phyloP scores from a whole-genome alignment of 495 filamentous ascomycete species.

The Podospora pseudocomata region DNA sequence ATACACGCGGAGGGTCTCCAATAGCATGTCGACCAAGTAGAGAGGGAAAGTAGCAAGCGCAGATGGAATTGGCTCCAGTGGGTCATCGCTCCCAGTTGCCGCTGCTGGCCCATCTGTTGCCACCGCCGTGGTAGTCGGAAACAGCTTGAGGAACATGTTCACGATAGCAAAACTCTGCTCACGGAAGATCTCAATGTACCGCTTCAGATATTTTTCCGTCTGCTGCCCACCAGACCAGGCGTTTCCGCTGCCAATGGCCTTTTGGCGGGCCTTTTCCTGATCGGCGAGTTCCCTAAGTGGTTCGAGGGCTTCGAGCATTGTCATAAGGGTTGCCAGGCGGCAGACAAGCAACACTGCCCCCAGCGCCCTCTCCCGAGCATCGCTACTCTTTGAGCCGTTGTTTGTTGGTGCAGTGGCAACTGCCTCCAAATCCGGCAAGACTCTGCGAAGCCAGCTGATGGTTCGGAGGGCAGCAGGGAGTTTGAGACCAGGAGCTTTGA shows the following conservation, averaged over 20 bases:
- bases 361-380: constrained; percentile 58
- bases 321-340: constrained; percentile 71
- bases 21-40: constrained; percentile 77
- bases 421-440: constrained; percentile 68
- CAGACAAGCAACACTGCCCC: constrained; percentile 87
- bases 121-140: constrained; percentile 49
- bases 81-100: constrained; percentile 39
- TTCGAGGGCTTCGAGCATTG: constrained; percentile 77
- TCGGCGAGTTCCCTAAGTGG: constrained; percentile 86
- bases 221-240: constrained; percentile 79
- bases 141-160: constrained; percentile 87
- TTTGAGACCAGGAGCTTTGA: constrained; percentile 76
- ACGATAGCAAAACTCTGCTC: constrained; percentile 97
- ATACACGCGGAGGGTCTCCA: constrained; percentile 72
- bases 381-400: constrained; percentile 34
- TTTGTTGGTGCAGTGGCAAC: constrained; percentile 20
- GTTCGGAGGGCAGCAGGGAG: constrained; percentile 88
- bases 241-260: constrained; percentile 29
- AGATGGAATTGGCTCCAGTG: constrained; percentile 66
- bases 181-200: constrained; percentile 96
- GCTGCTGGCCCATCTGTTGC: constrained; percentile 6
- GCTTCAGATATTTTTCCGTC: constrained; percentile 89
- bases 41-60: constrained; percentile 81
- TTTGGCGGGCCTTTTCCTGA: constrained; percentile 63
- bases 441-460: constrained; percentile 83